Evolutionary conservation across 208 protist species (phyloP).

Genomic region (Balamuthia mandrillaris): DNA sequence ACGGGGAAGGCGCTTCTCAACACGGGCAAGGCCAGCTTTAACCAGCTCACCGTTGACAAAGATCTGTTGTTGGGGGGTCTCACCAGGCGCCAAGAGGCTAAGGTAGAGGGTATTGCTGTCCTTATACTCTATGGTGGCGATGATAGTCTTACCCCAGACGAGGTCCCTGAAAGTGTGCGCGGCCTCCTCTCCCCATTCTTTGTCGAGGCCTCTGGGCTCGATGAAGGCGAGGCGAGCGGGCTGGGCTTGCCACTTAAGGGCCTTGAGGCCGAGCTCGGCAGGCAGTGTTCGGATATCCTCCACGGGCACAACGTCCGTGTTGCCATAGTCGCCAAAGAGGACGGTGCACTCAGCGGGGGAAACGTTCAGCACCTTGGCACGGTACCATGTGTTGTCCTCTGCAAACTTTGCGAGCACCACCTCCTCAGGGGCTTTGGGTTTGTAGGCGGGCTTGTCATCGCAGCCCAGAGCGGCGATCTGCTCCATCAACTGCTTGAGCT

Average conservation of each 20-base stretch:
- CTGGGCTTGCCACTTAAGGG: conserved; percentile 22
- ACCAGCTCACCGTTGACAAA: conserved; percentile 33
- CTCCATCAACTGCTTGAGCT: conserved; percentile 30
- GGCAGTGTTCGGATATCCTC: conserved; percentile 3
- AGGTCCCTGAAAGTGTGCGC: conserved; percentile 30
- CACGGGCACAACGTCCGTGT: conserved; percentile 17
- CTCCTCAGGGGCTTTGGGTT: not conserved
- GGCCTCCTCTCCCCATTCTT: conserved; percentile 36
- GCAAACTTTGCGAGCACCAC: conserved; percentile 24
- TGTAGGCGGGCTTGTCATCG: not conserved
- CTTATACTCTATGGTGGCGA: conserved; percentile 35
- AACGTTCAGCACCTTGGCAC: conserved; percentile 6
- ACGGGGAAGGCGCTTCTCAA: not conserved
- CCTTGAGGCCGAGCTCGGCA: conserved; percentile 14
- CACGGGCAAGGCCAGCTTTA: conserved; percentile 6
- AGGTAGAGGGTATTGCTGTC: not conserved
- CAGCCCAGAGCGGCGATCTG: not conserved
- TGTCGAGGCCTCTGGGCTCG: not conserved
- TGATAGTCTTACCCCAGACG: conserved; percentile 19
- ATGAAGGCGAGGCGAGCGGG: conserved; percentile 12
- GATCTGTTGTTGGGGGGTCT: not conserved
- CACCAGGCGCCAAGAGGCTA: not conserved
- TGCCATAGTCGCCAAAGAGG: conserved; percentile 35
- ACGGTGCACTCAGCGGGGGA: not conserved
- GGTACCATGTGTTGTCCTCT: conserved; percentile 38